Evolutionary conservation across 2,329 filamentous ascomycete species (phyloP).

Genomic region (Tolypocladium tropicale): DNA sequence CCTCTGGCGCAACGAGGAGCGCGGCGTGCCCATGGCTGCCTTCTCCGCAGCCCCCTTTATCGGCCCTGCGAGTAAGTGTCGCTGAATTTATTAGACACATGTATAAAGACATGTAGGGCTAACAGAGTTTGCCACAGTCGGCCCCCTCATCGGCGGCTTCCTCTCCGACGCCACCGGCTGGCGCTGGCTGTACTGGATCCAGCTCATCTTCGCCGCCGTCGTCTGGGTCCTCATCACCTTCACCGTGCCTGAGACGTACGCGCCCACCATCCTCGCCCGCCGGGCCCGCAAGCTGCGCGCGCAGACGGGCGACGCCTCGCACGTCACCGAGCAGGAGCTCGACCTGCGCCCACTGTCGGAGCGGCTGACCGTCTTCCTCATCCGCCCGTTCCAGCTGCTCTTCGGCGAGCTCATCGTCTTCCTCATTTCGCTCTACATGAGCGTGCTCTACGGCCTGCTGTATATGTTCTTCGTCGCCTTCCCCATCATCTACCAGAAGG

Average conservation of each 20-base stretch:
- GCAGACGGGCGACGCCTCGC: constrained; percentile 53
- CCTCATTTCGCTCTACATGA: constrained; percentile 78
- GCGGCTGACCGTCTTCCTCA: constrained; percentile 61
- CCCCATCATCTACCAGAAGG: constrained; percentile 62
- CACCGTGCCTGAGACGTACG: constrained; percentile 85
- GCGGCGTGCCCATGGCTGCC: constrained; percentile 78
- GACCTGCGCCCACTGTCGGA: constrained; percentile 60
- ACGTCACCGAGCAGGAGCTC: constrained; percentile 73
- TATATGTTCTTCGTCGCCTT: constrained; percentile 72
- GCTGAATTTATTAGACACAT: not conserved
- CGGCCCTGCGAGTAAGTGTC: constrained; percentile 54
- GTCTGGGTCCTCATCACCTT: constrained; percentile 72
- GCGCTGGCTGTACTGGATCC: constrained; percentile 84
- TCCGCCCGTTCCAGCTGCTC: constrained; percentile 77
- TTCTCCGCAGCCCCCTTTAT: constrained; percentile 78
- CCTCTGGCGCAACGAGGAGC: constrained; percentile 74
- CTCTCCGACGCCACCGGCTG: constrained; percentile 60
- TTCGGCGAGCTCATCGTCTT: constrained; percentile 80
- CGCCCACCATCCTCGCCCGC: constrained; percentile 62
- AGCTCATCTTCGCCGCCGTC: constrained; percentile 61
- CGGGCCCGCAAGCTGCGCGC: constrained; percentile 65
- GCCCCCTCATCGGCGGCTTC: constrained; percentile 68
- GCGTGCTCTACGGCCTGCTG: constrained; percentile 62
- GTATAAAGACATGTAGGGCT: not conserved
- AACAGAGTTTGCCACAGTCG: constrained; percentile 31